Percentiles rank a stretch among this genome's conserved stretches.
phyloP scores from a whole-genome alignment of 225 moss, liverwort and hornwort species.

The Straminergon stramineum region DNA sequence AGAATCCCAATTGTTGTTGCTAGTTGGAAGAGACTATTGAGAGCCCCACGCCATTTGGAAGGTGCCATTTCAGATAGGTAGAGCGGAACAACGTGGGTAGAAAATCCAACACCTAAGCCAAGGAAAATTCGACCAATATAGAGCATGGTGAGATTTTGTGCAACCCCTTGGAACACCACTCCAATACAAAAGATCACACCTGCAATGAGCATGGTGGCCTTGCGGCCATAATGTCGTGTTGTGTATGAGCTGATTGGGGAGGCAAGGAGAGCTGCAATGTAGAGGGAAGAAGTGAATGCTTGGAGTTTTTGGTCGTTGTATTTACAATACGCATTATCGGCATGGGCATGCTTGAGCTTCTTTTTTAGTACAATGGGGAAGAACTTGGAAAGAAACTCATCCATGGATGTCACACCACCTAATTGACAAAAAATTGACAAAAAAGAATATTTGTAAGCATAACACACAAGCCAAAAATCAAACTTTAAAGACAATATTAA shows the following conservation, averaged over 20 bases:
- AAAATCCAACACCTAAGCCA: constrained; percentile 48
- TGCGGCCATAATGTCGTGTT: constrained; percentile 18
- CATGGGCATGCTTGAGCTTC: neutral
- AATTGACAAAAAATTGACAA: neutral
- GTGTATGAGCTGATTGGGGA: constrained; percentile 18
- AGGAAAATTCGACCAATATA: constrained; percentile 29
- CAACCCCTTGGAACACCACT: neutral
- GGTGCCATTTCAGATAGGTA: constrained; percentile 57
- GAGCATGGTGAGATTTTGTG: constrained; percentile 27
- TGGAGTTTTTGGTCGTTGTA: constrained; percentile 33
- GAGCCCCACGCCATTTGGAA: neutral
- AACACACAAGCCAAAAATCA: neutral
- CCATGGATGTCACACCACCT: constrained; percentile 19
- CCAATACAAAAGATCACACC: constrained; percentile 30
- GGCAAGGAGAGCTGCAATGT: constrained; percentile 25
- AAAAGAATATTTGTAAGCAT: neutral
- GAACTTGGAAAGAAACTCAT: constrained; percentile 33
- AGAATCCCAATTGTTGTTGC: constrained; percentile 38
- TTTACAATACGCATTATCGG: neutral
- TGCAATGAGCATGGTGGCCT: constrained; percentile 20
- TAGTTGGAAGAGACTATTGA: constrained; percentile 56
- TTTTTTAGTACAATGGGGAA: constrained; percentile 10
- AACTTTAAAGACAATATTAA: neutral
- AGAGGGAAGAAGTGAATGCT: constrained; percentile 51
- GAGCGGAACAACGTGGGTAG: constrained; percentile 54